Conservation (phyloP, 768 basidiomycete genomes). For the Mrakia blollopis region DNA sequence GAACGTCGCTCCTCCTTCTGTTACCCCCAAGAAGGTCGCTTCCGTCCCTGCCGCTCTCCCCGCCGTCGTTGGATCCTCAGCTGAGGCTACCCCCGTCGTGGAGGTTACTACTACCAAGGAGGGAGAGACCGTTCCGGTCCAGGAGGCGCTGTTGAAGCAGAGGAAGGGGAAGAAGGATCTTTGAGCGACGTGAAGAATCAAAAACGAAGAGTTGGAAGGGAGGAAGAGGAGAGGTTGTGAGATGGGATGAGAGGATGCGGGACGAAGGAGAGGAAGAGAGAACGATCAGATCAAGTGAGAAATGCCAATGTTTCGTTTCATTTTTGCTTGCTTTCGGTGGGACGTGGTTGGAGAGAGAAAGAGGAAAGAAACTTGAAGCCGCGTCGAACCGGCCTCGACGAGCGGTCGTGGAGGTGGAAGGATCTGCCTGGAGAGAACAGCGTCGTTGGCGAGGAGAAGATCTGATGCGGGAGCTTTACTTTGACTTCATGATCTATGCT, state of each 20-base stretch:
- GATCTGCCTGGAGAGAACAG: too few relatives aligned
- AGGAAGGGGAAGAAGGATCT: constrained; percentile 13
- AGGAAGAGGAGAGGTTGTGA: background rate
- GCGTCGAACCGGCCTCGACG: too few relatives aligned
- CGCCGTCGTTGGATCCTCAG: constrained; percentile 11
- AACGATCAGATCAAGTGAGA: background rate
- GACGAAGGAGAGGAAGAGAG: background rate
- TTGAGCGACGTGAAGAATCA: background rate
- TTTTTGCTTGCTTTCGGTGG: too few relatives aligned
- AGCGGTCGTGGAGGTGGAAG: too few relatives aligned
- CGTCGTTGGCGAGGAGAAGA: too few relatives aligned
- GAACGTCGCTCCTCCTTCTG: background rate
- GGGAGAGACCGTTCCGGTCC: background rate
- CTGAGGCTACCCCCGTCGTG: background rate
- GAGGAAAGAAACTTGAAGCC: too few relatives aligned
- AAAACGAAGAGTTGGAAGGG: background rate
- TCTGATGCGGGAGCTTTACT: too few relatives aligned
- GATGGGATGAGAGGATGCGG: background rate
- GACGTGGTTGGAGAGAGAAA: too few relatives aligned
- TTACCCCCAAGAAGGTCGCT: constrained; percentile 2
- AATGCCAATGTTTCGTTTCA: too few relatives aligned
- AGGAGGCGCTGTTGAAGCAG: constrained; percentile 8
- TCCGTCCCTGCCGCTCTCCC: constrained; percentile 3
- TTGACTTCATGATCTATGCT: too few relatives aligned
- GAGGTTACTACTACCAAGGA: constrained; percentile 8